Conservation (phyloP, 2,329 filamentous ascomycete genomes). For the Myriosclerotinia scirpicola region DNA sequence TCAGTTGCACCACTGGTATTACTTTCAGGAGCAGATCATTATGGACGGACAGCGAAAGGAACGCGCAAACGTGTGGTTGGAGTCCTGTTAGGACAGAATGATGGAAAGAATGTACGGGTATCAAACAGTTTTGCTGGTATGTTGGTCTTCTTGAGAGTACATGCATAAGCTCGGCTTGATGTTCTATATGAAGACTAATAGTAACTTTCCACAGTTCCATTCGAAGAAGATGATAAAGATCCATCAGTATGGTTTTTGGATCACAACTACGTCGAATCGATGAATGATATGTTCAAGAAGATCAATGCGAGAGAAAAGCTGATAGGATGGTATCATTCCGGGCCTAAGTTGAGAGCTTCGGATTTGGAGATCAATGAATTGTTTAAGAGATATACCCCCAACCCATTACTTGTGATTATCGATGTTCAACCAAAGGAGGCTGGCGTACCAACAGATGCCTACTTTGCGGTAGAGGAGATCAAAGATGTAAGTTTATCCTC, state of each 20-base stretch:
- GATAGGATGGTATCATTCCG: constrained; percentile 99
- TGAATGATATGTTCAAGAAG: constrained; percentile 99
- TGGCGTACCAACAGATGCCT: constrained; percentile 95
- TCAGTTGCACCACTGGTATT: constrained; percentile 97
- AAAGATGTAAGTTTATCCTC: constrained; percentile 73
- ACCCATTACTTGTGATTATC: constrained; percentile 94
- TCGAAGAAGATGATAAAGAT: constrained; percentile 98
- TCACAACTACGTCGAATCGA: constrained; percentile 98
- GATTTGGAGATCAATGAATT: constrained; percentile 99
- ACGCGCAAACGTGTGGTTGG: constrained; percentile 87
- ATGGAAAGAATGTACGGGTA: constrained; percentile 92
- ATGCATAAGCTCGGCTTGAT: neutral
- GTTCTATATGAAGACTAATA: constrained; percentile 30
- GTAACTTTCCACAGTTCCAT: constrained; percentile 66
- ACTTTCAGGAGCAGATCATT: constrained; percentile 97
- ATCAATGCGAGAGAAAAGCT: constrained; percentile 98
- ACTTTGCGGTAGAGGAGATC: constrained; percentile 99
- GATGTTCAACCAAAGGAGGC: constrained; percentile 98
- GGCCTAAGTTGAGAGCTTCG: constrained; percentile 92
- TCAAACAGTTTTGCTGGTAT: constrained; percentile 98
- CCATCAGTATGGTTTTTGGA: constrained; percentile 98
- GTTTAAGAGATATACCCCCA: constrained; percentile 98
- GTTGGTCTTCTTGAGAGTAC: constrained; percentile 33
- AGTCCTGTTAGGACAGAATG: constrained; percentile 91
- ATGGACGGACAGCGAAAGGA: constrained; percentile 89